phyloP scores from a whole-genome alignment of 192 early-diverging fungal genomes.

The Umbelopsis sp. region DNA sequence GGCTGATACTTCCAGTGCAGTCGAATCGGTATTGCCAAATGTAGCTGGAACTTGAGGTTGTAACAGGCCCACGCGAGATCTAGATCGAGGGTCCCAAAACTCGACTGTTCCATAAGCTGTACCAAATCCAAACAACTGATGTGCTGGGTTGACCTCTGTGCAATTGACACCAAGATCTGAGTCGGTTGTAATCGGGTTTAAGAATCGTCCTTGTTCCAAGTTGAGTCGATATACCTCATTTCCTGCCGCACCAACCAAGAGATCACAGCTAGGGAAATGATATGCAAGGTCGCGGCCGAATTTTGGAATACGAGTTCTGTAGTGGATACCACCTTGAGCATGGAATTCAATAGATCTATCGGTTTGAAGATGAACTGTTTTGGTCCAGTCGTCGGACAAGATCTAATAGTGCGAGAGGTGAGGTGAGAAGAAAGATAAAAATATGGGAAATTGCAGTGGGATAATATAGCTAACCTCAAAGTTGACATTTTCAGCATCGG shows the following conservation, averaged over 20 bases:
- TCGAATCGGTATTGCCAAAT: constrained; percentile 28
- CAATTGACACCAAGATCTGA: constrained; percentile 66
- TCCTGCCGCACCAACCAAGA: constrained; percentile 78
- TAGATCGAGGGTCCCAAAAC: constrained; percentile 93
- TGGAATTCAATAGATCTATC: constrained; percentile 94
- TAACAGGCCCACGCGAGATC: constrained; percentile 74
- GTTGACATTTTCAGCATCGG: constrained; percentile 89
- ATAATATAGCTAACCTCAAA: constrained; percentile 49
- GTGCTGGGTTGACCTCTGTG: constrained; percentile 83
- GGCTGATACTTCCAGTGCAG: constrained; percentile 67
- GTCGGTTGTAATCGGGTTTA: constrained; percentile 79
- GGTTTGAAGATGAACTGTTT: constrained; percentile 86
- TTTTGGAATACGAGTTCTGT: constrained; percentile 90
- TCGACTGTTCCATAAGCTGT: constrained; percentile 85
- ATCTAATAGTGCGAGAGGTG: constrained; percentile 44
- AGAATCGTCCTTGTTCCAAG: constrained; percentile 90
- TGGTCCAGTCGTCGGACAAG: constrained; percentile 98
- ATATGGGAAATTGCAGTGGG: neutral
- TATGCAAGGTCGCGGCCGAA: constrained; percentile 93
- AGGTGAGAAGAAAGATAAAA: neutral
- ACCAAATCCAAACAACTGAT: constrained; percentile 92
- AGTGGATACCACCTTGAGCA: constrained; percentile 93
- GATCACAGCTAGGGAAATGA: constrained; percentile 90
- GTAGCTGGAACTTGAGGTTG: constrained; percentile 50
- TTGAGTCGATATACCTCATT: constrained; percentile 90